Conservation (phyloP, 352 stramenopile genomes). For the Globisporangium okanoganense region DNA sequence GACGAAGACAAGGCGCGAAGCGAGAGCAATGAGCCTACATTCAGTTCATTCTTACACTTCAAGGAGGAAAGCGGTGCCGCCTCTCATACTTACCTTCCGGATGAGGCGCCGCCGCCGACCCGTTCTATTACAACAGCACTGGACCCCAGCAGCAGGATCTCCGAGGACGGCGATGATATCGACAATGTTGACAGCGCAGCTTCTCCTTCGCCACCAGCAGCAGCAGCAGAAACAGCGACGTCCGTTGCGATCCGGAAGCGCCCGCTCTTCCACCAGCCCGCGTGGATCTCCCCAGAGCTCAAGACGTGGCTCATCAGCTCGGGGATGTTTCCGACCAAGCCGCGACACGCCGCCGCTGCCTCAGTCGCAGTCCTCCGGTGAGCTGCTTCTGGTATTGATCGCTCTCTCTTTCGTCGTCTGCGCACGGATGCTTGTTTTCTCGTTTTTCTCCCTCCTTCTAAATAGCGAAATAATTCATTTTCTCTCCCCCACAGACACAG, state of each 20-base stretch:
- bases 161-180: background rate
- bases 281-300: conserved; percentile 62
- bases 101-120: conserved; percentile 7
- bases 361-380: background rate
- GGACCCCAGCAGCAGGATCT: background rate
- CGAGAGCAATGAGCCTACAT: conserved; percentile 16
- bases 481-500: background rate
- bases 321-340: conserved; percentile 41
- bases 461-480: conserved; percentile 17
- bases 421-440: conserved; percentile 1
- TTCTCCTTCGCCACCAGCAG: background rate
- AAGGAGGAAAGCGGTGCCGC: background rate
- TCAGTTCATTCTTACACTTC: conserved; percentile 11
- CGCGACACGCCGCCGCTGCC: background rate
- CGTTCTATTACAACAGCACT: conserved; percentile 12
- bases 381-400: background rate
- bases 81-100: conserved; percentile 14
- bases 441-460: conserved; percentile 9
- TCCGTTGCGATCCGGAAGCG: conserved; percentile 10
- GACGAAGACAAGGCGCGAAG: background rate
- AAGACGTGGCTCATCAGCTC: conserved; percentile 41
- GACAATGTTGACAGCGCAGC: background rate
- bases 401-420: background rate
- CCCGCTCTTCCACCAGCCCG: conserved; percentile 42
- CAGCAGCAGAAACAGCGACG: background rate